A percentile compares a stretch with the other conserved stretches of the same genome.
Conservation (phyloP, 768 basidiomycete genomes). For the Leccinellum luteum region DNA sequence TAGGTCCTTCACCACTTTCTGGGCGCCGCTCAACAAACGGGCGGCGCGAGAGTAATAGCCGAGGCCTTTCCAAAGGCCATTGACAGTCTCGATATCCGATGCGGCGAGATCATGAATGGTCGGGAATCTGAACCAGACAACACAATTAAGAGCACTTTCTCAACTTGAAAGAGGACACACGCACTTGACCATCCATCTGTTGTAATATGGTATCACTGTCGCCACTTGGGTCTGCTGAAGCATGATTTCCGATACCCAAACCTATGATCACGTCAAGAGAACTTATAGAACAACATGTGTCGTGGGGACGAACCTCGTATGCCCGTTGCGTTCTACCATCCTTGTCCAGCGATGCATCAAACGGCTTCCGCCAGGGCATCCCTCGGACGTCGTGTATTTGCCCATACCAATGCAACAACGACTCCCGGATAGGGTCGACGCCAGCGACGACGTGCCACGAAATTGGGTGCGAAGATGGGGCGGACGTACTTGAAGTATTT, state of each 20-base stretch:
- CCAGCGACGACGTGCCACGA: constrained; percentile 47
- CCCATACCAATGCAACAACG: constrained; percentile 70
- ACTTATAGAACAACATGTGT: not conserved
- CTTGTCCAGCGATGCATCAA: constrained; percentile 47
- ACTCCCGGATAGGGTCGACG: constrained; percentile 41
- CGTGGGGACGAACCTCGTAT: constrained; percentile 66
- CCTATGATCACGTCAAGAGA: constrained; percentile 38
- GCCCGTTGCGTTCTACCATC: constrained; percentile 79
- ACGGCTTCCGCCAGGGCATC: constrained; percentile 92
- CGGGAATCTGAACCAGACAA: constrained; percentile 57
- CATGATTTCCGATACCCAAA: constrained; percentile 94
- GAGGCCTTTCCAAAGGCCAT: constrained; percentile 86
- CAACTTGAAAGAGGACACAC: constrained; percentile 18
- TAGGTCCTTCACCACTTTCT: constrained; percentile 67
- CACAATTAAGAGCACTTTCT: not conserved
- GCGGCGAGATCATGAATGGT: constrained; percentile 71
- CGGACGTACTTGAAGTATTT: not conserved
- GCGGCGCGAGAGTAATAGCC: constrained; percentile 89
- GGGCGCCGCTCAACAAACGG: constrained; percentile 78
- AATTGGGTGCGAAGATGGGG: constrained; percentile 35
- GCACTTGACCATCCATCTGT: constrained; percentile 80
- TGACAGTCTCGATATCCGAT: constrained; percentile 80
- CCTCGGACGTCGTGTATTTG: constrained; percentile 61
- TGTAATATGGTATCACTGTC: constrained; percentile 94
- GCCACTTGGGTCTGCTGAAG: constrained; percentile 93